A percentile compares a stretch with the other conserved stretches of the same genome.
phyloP scores from a whole-genome alignment of 1,284 basidiomycete genomes.

The Cryptococcus wingfieldii region DNA sequence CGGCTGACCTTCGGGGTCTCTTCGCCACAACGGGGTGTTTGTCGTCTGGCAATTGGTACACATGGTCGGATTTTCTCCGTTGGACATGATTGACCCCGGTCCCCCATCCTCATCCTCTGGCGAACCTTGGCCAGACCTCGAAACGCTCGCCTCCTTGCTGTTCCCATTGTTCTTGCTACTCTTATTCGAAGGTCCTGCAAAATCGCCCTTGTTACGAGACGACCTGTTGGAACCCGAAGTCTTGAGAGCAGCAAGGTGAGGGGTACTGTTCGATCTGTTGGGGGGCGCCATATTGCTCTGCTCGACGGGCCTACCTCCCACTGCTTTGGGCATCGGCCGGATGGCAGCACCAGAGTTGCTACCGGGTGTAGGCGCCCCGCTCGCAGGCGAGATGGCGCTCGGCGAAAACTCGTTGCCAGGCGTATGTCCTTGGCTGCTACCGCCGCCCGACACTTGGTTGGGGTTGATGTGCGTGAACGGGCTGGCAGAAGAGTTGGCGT shows the following conservation, averaged over 20 bases:
- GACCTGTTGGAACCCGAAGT: conserved; percentile 1
- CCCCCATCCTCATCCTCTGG: conserved; percentile 5
- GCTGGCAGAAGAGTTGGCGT: conserved; percentile 35
- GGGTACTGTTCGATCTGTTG: conserved; percentile 42
- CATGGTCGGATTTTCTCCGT: conserved; percentile 66
- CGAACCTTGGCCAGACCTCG: not conserved
- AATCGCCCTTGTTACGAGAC: conserved; percentile 2
- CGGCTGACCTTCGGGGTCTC: conserved; percentile 92
- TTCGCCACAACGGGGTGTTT: conserved; percentile 90
- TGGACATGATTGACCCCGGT: conserved; percentile 27
- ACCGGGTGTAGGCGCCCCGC: conserved; percentile 13
- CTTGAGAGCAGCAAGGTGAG: conserved; percentile 41
- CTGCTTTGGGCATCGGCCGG: conserved; percentile 31
- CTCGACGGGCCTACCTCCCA: conserved; percentile 30
- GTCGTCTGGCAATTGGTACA: conserved; percentile 95
- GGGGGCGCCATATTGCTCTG: conserved; percentile 20
- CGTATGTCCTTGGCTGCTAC: conserved; percentile 2
- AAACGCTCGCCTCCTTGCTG: conserved; percentile 2
- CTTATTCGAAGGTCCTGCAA: conserved; percentile 5
- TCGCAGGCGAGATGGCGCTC: conserved; percentile 22
- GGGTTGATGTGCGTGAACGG: conserved; percentile 84
- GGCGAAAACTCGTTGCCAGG: conserved; percentile 14
- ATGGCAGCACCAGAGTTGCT: conserved; percentile 11
- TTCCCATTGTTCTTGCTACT: not conserved
- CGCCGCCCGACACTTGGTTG: conserved; percentile 64